phyloP scores from a whole-genome alignment of 2,329 filamentous ascomycete species.

The Malbranchea zuffiana region DNA sequence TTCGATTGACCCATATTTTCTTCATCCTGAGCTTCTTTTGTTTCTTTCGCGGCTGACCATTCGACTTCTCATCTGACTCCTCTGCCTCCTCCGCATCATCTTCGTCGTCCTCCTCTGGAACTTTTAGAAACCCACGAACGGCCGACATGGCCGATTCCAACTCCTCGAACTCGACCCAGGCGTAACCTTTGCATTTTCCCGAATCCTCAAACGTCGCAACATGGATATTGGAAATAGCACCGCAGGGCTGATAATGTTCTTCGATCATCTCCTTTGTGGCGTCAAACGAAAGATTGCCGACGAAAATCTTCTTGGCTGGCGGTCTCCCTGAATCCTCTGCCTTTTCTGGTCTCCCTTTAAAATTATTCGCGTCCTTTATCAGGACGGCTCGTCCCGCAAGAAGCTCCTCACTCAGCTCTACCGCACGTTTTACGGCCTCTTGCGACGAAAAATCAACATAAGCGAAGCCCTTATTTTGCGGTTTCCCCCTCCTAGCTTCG shows the following conservation, averaged over 20 bases:
- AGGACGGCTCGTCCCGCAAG: constrained; percentile 67
- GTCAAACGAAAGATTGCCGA: constrained; percentile 80
- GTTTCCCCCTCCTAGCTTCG: constrained; percentile 38
- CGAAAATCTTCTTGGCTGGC: constrained; percentile 71
- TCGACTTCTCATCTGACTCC: constrained; percentile 28
- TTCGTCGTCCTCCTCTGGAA: constrained; percentile 40
- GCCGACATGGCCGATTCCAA: constrained; percentile 62
- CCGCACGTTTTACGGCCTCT: constrained; percentile 61
- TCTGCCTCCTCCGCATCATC: constrained; percentile 46
- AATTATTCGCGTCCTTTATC: constrained; percentile 87
- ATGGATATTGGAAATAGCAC: constrained; percentile 69
- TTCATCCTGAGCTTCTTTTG: constrained; percentile 48
- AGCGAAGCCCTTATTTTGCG: constrained; percentile 83
- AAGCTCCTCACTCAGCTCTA: constrained; percentile 76
- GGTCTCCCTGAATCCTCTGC: constrained; percentile 38
- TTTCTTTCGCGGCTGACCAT: constrained; percentile 32
- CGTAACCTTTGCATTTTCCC: constrained; percentile 96
- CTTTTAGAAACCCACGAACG: constrained; percentile 69
- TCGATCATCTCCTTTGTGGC: constrained; percentile 69
- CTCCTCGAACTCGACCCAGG: constrained; percentile 84
- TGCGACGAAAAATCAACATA: constrained; percentile 78
- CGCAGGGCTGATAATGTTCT: constrained; percentile 75
- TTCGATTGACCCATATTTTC: constrained; percentile 73
- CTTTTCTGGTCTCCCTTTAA: constrained; percentile 76
- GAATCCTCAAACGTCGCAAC: constrained; percentile 92